Evolutionary conservation across 2,329 filamentous ascomycete genomes (phyloP), one percentile per base, ranked within the genome.

Genomic region (Byssothecium circinans): DNA sequence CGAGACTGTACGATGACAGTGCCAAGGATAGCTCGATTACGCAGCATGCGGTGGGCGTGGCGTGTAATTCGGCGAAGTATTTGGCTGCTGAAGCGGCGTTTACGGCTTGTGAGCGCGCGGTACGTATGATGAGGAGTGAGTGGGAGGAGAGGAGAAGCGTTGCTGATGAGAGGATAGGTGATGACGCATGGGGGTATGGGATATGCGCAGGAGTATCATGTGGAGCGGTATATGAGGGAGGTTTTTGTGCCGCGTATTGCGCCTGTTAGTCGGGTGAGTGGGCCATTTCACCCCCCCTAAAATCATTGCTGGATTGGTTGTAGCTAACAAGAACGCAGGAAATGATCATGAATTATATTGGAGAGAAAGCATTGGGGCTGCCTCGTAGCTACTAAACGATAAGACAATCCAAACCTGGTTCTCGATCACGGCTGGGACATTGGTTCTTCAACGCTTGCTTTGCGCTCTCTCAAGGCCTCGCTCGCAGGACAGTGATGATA

Each of bases 281-380:
- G 5, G 20, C 22, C 20, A n/a, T 25, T 8, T 22, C 23, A 25
- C 10, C 23, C 5, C 23, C 23, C 15, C 22, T n/a, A 8, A 12
- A 23, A 14, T n/a, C 10, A 15, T 6, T 19, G 12, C 5, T 18
- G 11, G 25, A 25, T 6, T 5, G 5, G 23, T 25, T 32, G 29
- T 10, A 27, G 36, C 36, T 39, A 27, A 39, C 25, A 15, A 6
- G 5, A 25, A 6, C 2, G 14, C 68, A 83, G 53, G 87, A 89
- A 72, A 89, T 89, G 87, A 87, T 89, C 43, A 73, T 88, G 74
- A 89, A 89, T 56, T 89, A 84, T 64, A 79, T 89, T 11, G 78
- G 80, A 2, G 86, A 89, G 65, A 87, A 82, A 71, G 85, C 82
- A 0, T 68, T 89, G n/a, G 72, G 77, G 3, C 59, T 89, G 20